phyloP scores from a whole-genome alignment of 371 early-diverging fungal genomes.

The Lichtheimia ramosa region DNA sequence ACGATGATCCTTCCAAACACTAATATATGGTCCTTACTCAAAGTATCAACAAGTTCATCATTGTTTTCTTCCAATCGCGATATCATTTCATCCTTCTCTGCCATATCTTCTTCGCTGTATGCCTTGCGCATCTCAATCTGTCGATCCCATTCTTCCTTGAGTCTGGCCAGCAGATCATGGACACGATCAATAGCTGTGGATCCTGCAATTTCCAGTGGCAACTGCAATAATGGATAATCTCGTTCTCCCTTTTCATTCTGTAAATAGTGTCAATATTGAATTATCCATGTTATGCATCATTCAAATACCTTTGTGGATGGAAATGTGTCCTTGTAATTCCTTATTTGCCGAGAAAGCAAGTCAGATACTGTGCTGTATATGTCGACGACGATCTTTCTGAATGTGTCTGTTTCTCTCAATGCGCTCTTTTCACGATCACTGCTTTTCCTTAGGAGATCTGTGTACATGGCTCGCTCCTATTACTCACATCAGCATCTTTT shows the following conservation, averaged over 20 bases:
- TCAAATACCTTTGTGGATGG: not conserved
- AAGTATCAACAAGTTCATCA: conserved; percentile 25
- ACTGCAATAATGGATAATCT: conserved; percentile 22
- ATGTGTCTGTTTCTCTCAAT: conserved; percentile 26
- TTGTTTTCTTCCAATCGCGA: conserved; percentile 20
- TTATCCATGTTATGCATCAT: not conserved
- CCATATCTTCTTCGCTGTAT: conserved; percentile 34
- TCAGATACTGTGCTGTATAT: conserved; percentile 20
- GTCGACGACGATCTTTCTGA: conserved; percentile 20
- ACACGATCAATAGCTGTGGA: conserved; percentile 28
- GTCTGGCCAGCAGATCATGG: conserved; percentile 36
- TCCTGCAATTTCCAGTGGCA: conserved; percentile 33
- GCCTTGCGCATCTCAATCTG: conserved; percentile 24
- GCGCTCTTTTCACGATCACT: conserved; percentile 26
- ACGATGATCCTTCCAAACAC: no score
- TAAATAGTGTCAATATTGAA: not conserved
- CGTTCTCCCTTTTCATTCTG: conserved; percentile 1
- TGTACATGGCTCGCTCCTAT: conserved; percentile 27
- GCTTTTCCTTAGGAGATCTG: conserved; percentile 25
- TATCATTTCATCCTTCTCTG: conserved; percentile 27
- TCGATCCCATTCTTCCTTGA: conserved; percentile 38
- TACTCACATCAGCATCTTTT: not conserved
- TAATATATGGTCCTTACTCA: conserved; percentile 8
- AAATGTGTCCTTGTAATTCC: conserved; percentile 18
- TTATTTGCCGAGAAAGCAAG: conserved; percentile 15